Base-by-base conservation (phyloP, 768 basidiomycete genomes). In the Boletus huronensis region DNA sequence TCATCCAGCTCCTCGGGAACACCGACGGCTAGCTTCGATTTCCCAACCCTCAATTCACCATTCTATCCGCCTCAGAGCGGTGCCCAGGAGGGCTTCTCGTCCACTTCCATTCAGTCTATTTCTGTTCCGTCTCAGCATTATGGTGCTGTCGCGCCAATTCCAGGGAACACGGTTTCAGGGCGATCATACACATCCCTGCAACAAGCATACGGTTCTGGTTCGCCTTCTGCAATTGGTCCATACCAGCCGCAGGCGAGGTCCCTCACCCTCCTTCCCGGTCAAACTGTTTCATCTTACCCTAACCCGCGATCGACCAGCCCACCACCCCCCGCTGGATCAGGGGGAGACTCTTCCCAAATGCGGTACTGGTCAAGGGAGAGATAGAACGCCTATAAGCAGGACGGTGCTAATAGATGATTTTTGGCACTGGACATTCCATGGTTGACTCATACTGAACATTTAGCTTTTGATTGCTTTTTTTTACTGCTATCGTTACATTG, bases 41-140 rank as follows among this genome's bases (percentile, higher is more conserved):
- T 85, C 64, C 78, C 80, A 39, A 84, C 84, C 16, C 75, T 84
- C 36, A 82, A 69, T 57, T 75, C 82, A 9, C 79, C 84, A 11
- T 85, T 82, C 70, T 82, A 75, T 65, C 84, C 84, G 21, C 58
- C 60, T 40, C 70, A 73, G 50, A 65, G 65, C 46, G 65, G 70
- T 52, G 35, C 71, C 7, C 69, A 74, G 48, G 64, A 70, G 23
- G 62, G 64, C 50, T 68, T 69, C 54, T 60, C 72, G 52, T 53
- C 72, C 17, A 61, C 64, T 38, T 62, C 72, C 44, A 64, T 72
- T 49, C 68, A 72, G 21, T 63, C 75, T 28, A 63, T 70, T 17
- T 59, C 68, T 17, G 58, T 60, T 47, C 48, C 68, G 39, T 54
- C 65, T 29, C 65, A 68, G 46, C 70, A 65, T 32, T 79, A 69